These are phyloP conservation scores for Lasiodiplodia theobromae DNA, from an alignment of 2,329 filamentous ascomycete genomes.

Conservation along the genomic window DNA sequence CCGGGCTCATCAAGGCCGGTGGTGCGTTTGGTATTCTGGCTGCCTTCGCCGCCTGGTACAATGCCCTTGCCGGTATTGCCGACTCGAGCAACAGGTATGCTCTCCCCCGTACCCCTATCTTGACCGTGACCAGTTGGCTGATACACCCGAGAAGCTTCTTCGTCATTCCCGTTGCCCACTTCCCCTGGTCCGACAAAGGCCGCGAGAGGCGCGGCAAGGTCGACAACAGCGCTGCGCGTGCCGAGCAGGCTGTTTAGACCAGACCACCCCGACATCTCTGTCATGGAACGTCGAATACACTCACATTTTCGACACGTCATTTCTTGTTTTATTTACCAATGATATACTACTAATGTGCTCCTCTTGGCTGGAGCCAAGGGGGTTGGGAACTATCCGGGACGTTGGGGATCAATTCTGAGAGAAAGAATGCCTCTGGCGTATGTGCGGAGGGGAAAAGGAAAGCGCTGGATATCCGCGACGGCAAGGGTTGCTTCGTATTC, in stretches of 20 bases:
- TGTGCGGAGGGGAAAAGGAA: neutral
- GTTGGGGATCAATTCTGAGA: neutral
- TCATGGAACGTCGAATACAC: neutral
- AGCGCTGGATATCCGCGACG: neutral
- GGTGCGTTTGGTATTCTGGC: constrained; percentile 61
- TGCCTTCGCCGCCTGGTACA: constrained; percentile 63
- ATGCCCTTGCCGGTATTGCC: constrained; percentile 62
- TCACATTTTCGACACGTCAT: neutral
- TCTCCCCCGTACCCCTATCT: neutral
- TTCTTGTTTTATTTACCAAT: neutral
- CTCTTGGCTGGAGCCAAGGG: constrained; percentile 10
- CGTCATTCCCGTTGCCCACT: constrained; percentile 88
- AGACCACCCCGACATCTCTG: neutral
- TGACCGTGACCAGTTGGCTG: neutral
- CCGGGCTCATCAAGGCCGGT: constrained; percentile 57
- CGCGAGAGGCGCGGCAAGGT: constrained; percentile 47
- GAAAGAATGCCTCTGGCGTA: neutral
- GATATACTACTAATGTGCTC: constrained; percentile 10
- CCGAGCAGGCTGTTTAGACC: constrained; percentile 32
- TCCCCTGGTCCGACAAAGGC: constrained; percentile 78
- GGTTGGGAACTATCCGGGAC: neutral
- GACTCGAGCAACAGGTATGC: constrained; percentile 58
- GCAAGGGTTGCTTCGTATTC: neutral
- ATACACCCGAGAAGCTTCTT: constrained; percentile 72
- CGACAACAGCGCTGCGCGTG: constrained; percentile 50